Evolutionary conservation across 306 rosid genomes (phyloP).

Genomic region (Vicia villosa): DNA sequence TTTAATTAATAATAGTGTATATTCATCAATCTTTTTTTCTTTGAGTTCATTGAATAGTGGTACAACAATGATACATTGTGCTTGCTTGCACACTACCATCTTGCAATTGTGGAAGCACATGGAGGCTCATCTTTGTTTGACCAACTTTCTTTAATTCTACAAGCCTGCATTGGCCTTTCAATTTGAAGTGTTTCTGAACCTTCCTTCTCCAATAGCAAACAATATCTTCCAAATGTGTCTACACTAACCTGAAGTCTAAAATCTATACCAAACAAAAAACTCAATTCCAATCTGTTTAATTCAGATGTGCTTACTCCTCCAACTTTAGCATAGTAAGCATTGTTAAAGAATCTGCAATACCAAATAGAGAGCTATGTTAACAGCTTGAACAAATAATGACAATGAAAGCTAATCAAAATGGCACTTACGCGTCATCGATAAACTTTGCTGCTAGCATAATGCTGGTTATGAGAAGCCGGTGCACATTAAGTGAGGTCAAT

Average conservation of each 20-base stretch:
- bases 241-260: conserved; percentile 79
- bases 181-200: conserved; percentile 60
- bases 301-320: conserved; percentile 89
- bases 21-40: conserved; percentile 4
- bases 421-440: conserved; percentile 85
- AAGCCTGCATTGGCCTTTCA: conserved; percentile 77
- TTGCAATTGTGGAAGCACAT: conserved; percentile 69
- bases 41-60: conserved; percentile 22
- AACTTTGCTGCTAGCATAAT: conserved; percentile 93
- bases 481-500: conserved; percentile 81
- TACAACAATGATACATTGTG: conserved; percentile 23
- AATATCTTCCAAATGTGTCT: conserved; percentile 75
- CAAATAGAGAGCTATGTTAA: conserved; percentile 13
- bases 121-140: conserved; percentile 69
- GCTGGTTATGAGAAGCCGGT: conserved; percentile 89
- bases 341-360: conserved; percentile 83
- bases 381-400: conserved; percentile 7
- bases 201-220: conserved; percentile 73
- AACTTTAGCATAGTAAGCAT: conserved; percentile 94
- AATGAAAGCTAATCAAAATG: neutral
- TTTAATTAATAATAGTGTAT: conserved; percentile 35
- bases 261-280: conserved; percentile 78
- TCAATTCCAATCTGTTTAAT: conserved; percentile 87
- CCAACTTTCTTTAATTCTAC: conserved; percentile 77
- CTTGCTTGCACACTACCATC: conserved; percentile 48